Evolutionary conservation across 305 asterid species (phyloP).

Genomic region (Fraxinus sp.): DNA sequence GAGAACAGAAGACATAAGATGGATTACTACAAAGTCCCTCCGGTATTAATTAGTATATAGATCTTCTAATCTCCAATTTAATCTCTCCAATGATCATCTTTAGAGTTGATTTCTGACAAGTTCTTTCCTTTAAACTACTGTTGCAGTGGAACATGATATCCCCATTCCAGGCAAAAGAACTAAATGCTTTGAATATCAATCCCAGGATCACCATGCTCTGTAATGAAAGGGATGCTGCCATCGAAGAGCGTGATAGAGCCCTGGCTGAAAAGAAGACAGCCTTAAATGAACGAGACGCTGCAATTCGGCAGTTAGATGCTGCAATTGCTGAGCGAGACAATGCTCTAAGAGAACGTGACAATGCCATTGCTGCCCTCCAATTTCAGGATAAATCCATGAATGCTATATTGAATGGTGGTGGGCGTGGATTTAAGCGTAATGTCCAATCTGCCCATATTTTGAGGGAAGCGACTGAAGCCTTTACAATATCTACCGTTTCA

Average conservation of each 20-base stretch:
- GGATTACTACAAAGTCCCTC: conserved; percentile 50
- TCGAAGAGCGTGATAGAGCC: conserved; percentile 64
- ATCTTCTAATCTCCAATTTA: background rate
- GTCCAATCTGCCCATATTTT: conserved; percentile 31
- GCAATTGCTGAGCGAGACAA: conserved; percentile 59
- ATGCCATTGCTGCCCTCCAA: conserved; percentile 78
- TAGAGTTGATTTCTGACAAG: conserved; percentile 3
- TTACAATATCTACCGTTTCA: conserved; percentile 40
- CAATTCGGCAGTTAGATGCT: conserved; percentile 53
- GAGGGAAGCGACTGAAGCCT: conserved; percentile 38
- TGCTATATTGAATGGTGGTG: conserved; percentile 32
- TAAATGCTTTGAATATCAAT: conserved; percentile 43
- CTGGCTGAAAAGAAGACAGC: conserved; percentile 53
- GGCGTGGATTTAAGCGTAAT: conserved; percentile 44
- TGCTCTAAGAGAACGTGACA: conserved; percentile 72
- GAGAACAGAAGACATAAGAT: conserved; percentile 54
- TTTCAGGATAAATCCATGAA: conserved; percentile 36
- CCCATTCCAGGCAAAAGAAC: conserved; percentile 54
- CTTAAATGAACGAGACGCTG: conserved; percentile 51
- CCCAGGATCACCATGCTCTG: conserved; percentile 48
- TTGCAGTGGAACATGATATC: conserved; percentile 58
- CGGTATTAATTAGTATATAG: conserved; percentile 28
- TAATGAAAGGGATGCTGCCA: conserved; percentile 63
- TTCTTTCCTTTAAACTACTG: background rate
- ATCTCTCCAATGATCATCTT: background rate